A percentile compares a stretch with the other conserved stretches of the same genome.
Conservation (phyloP, 1,139 yeast species). For the Protomyces pachydermus region DNA sequence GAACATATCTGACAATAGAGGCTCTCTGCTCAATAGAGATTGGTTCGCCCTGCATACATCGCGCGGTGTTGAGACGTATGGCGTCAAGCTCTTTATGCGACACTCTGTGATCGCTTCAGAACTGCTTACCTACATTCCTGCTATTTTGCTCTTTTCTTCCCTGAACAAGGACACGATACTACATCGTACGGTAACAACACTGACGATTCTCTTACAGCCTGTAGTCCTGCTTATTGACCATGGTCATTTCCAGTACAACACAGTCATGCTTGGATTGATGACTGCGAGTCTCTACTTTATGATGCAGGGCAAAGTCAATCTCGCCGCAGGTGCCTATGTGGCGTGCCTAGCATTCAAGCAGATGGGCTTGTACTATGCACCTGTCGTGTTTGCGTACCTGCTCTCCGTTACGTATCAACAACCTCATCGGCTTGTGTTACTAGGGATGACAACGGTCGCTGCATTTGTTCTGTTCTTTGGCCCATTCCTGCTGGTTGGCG, state of each 20-base stretch:
- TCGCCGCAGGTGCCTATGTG: slow-evolving; percentile 78
- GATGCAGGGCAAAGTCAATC: slow-evolving; percentile 55
- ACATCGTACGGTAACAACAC: background rate
- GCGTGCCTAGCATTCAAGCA: slow-evolving; percentile 80
- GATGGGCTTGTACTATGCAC: slow-evolving; percentile 91
- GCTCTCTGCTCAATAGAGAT: slow-evolving; percentile 50
- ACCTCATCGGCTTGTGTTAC: slow-evolving; percentile 35
- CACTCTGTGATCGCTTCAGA: slow-evolving; percentile 73
- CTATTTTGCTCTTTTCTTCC: slow-evolving; percentile 55
- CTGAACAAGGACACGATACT: slow-evolving; percentile 11
- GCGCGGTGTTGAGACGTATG: slow-evolving; percentile 65
- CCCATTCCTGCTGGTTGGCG: slow-evolving; percentile 54
- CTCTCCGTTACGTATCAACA: slow-evolving; percentile 48
- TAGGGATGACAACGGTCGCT: slow-evolving; percentile 58
- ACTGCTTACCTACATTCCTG: slow-evolving; percentile 68
- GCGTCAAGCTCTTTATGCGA: slow-evolving; percentile 78
- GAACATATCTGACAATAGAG: background rate
- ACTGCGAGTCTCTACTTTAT: slow-evolving; percentile 63
- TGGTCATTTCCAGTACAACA: slow-evolving; percentile 90
- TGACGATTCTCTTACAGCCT: slow-evolving; percentile 47
- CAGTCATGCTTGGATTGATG: slow-evolving; percentile 87
- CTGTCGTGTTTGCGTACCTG: slow-evolving; percentile 74
- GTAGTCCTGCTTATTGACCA: slow-evolving; percentile 80
- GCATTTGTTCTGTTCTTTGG: slow-evolving; percentile 52
- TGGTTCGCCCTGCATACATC: slow-evolving; percentile 77